phyloP scores from a whole-genome alignment of 352 stramenopile species.

The Plasmopara muralis region DNA sequence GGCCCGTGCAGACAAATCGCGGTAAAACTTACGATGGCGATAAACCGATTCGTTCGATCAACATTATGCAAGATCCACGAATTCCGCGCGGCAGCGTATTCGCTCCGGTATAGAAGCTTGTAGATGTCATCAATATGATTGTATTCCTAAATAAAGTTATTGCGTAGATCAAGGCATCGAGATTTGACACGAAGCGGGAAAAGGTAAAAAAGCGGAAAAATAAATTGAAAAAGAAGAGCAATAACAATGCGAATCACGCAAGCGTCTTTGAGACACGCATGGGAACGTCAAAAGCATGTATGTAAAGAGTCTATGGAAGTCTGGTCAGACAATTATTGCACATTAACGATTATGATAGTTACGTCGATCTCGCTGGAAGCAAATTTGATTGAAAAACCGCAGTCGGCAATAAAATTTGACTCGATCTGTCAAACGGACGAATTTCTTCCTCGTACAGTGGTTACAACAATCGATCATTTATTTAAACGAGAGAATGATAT shows the following conservation, averaged over 20 bases:
- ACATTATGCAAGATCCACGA: slow-evolving; percentile 75
- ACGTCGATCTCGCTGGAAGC: slow-evolving; percentile 49
- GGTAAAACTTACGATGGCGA: slow-evolving; percentile 33
- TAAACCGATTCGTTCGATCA: slow-evolving; percentile 30
- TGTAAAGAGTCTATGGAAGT: slow-evolving; percentile 1
- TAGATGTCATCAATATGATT: not conserved
- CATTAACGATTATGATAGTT: slow-evolving; percentile 17
- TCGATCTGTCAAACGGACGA: slow-evolving; percentile 63
- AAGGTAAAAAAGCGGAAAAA: slow-evolving; percentile 31
- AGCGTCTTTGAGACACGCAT: slow-evolving; percentile 32
- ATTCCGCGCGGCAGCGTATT: slow-evolving; percentile 61
- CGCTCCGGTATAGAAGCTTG: slow-evolving; percentile 28
- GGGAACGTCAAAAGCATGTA: slow-evolving; percentile 34
- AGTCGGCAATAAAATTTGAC: slow-evolving; percentile 29
- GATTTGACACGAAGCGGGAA: slow-evolving; percentile 19
- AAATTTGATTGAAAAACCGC: slow-evolving; percentile 57
- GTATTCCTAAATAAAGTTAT: not conserved
- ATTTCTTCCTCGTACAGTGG: slow-evolving; percentile 34
- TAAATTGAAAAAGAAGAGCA: slow-evolving; percentile 21
- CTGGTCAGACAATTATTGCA: not conserved
- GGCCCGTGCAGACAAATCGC: slow-evolving; percentile 56
- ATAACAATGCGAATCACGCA: slow-evolving; percentile 12
- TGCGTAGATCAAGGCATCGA: slow-evolving; percentile 11
- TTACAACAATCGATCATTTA: slow-evolving; percentile 42
- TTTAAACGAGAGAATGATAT: slow-evolving; percentile 64